Base-by-base conservation (phyloP, 73 alveolate species). In the Blepharisma japonicum region DNA sequence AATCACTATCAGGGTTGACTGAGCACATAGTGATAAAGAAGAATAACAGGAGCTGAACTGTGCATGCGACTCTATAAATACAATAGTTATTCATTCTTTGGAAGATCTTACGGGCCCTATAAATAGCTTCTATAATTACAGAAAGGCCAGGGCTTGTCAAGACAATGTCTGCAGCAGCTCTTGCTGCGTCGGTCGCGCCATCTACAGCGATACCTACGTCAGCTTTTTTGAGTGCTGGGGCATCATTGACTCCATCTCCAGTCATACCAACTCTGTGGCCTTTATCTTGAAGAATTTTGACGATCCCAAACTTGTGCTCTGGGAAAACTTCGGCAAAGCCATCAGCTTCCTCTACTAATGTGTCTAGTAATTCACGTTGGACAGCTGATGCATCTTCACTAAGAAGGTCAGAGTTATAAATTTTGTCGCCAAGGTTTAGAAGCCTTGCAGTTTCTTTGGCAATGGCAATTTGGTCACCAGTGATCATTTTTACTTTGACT, bases 231-330 rank as follows among this genome's bases (percentile, higher is more conserved):
- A 87, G 67, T 53, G 94, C 94, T 6, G 94, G 94, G 11, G 94
- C 94, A 71, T 87, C 94, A 49, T 87, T 87, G 11, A 89, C 88
- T 11, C 94, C 94, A 83, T 87, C 94, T 50, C 94, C 94, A 5
- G 92, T 83, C 18, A 87, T 89, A 6, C 87, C 94, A 0, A 83
- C 89, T 23, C 87, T 86, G 14, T 70, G 14, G 14, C 42, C 25
- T 70, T 71, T 20, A 9, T 70, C 80, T 38, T 70, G 74, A 7
- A 70, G 25, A 8, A 70, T 25, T 21, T n/a, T 71, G 38, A 70
- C 80, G 42, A 70, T 38, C 2, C 32, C 80, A 70, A n/a, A 71
- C 38, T 71, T 71, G 20, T 71, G 81, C 54, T 71, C 81, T 25
- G 81, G 81, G 45, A 47, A 71, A 25, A 71, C 81, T 45, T 55